Evolutionary conservation across 352 stramenopile species (phyloP).

Genomic region (Peronosclerospora sorghi): DNA sequence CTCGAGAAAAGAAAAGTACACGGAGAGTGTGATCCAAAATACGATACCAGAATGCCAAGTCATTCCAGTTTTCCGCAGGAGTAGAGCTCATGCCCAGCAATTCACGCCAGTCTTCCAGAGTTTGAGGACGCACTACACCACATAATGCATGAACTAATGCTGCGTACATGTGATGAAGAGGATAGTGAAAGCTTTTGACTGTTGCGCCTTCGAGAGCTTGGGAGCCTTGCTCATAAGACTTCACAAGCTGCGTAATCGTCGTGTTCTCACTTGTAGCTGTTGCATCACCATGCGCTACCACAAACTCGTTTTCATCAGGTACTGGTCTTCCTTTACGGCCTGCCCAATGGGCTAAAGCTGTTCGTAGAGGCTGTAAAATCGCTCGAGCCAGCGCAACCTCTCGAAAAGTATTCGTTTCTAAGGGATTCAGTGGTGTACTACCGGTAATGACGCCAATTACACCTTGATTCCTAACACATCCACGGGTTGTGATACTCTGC

Average conservation of each 20-base stretch:
- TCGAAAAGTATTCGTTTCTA: constrained; percentile 20
- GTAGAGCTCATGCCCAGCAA: constrained; percentile 24
- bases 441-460: constrained; percentile 10
- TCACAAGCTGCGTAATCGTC: constrained; percentile 14
- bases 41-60: constrained; percentile 38
- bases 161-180: constrained; percentile 69
- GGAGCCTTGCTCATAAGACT: constrained; percentile 30
- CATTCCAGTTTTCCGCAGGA: constrained; percentile 9
- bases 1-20: constrained; percentile 49
- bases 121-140: constrained; percentile 28
- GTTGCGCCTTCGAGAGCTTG: constrained; percentile 16
- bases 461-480: constrained; percentile 16
- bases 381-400: constrained; percentile 28
- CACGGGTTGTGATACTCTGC: constrained; percentile 8
- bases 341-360: constrained; percentile 20
- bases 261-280: not conserved
- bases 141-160: constrained; percentile 41
- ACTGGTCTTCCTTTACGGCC: constrained; percentile 28
- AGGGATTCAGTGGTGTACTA: constrained; percentile 17
- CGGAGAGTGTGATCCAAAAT: constrained; percentile 38
- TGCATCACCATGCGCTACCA: constrained; percentile 9
- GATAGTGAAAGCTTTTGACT: constrained; percentile 63
- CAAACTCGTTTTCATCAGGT: constrained; percentile 3
- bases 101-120: constrained; percentile 29
- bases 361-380: constrained; percentile 33